A percentile compares a stretch with the other conserved stretches of the same genome.
These are phyloP conservation scores for Kwoniella bestiolae DNA, from an alignment of 768 basidiomycete genomes.

Conservation along the genomic window DNA sequence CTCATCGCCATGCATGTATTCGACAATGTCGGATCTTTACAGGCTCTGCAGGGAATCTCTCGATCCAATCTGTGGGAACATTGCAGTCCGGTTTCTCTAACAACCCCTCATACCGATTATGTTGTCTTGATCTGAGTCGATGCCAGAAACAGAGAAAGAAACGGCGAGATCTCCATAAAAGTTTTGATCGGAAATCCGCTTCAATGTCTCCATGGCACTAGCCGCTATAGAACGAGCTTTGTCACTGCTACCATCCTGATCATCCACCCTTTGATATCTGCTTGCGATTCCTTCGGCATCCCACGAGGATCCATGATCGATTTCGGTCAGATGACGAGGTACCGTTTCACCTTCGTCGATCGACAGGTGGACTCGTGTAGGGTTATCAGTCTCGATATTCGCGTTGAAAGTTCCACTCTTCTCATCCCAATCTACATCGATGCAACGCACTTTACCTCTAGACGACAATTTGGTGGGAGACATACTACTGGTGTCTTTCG, in stretches of 20 bases:
- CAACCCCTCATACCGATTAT: no score
- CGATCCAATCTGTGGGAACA: no score
- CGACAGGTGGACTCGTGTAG: neutral
- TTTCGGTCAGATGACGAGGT: neutral
- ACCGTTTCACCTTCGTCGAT: neutral
- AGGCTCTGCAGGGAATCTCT: no score
- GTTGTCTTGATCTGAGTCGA: no score
- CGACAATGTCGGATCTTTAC: no score
- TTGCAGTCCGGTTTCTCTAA: no score
- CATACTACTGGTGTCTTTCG: neutral
- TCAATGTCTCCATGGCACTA: neutral
- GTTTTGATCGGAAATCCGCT: neutral
- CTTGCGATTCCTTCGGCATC: neutral
- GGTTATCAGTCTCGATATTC: neutral
- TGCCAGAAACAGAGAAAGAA: no score
- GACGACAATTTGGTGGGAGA: neutral
- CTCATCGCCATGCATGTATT: no score
- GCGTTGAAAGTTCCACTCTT: neutral
- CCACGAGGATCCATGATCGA: neutral
- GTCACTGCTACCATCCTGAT: neutral
- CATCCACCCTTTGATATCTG: neutral
- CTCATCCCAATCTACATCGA: neutral
- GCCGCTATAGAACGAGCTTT: neutral
- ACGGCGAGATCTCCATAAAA: no score
- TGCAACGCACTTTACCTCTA: no score